A percentile compares a stretch with the other conserved stretches of the same genome.
Evolutionary conservation across 164 flowering plant genomes (phyloP).

Genomic region (Warburgia ugandensis): DNA sequence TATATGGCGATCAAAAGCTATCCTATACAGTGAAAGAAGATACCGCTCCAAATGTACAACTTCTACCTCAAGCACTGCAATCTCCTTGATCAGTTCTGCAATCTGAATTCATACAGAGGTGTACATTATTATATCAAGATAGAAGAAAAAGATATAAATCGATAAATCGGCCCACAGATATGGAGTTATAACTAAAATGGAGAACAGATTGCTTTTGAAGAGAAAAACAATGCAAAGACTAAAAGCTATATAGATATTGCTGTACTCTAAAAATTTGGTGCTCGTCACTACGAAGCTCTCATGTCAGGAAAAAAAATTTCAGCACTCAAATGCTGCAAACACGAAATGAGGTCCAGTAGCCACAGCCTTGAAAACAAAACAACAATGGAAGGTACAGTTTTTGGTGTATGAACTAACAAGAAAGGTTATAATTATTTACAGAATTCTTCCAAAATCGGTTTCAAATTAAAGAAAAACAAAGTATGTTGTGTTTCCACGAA

Average conservation of each 20-base stretch:
- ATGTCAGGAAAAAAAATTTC: no score
- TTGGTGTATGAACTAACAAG: no score
- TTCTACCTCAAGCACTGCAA: slow-evolving; percentile 39
- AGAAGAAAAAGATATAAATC: neutral
- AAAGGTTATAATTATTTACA: no score
- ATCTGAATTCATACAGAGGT: slow-evolving; percentile 20
- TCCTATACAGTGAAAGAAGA: slow-evolving; percentile 46
- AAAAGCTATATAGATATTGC: neutral
- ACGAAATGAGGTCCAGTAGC: no score
- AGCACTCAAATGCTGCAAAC: no score
- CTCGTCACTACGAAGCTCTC: no score
- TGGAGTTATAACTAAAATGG: neutral
- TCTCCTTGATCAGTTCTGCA: slow-evolving; percentile 35
- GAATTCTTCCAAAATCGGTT: no score
- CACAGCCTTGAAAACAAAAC: no score
- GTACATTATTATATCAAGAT: neutral
- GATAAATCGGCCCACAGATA: neutral
- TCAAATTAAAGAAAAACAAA: no score
- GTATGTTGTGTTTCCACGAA: no score
- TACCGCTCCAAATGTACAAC: slow-evolving; percentile 39
- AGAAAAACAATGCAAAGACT: neutral
- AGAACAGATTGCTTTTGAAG: neutral
- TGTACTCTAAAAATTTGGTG: neutral
- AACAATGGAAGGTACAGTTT: no score
- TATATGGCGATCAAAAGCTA: slow-evolving; percentile 28